Base-by-base conservation (phyloP, 106 monocot species). In the Dendrobium officinale region DNA sequence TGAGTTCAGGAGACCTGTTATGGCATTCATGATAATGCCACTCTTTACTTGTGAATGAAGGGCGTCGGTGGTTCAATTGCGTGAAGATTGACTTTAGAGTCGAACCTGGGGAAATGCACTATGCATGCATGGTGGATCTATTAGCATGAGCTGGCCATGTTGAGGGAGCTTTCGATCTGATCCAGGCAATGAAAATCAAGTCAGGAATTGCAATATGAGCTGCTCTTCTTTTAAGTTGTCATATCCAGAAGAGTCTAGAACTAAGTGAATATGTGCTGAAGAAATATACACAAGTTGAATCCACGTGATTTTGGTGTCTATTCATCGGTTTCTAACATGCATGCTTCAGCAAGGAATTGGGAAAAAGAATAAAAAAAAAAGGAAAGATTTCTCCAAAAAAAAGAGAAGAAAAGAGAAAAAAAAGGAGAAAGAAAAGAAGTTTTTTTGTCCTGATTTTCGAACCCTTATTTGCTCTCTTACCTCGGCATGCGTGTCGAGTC, bases 31-130 rank as follows among this genome's bases (percentile, higher is more conserved):
- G 95, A 92, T 0, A 31, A 75, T 55, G 92, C 70, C 95, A 95
- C 51, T 91, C 90, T 0, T 89, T 91, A 16, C 86, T 95, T 78
- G 90, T 95, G 42, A 74, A 89, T n/a, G 89, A 93, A 82, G 95
- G 93, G 11, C 83, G 79, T 15, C 66, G 79, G 72, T 93, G 88
- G 86, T 96, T 93, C 49, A 64, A 85, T 67, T 79, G 40, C 73
- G 91, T 96, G 93, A 43, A 77, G 20, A 83, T 59, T 22, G 79
- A 91, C 4, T 96, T 84, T 55, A 58, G 85, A 72, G 77, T 96
- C 70, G 75, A 85, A 10, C 91, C 93, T 11, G 44, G n/a, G 47
- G 88, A 93, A 75, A 93, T 90, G 81, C 91, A 96, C 77, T 91
- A 88, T 82, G 85, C 83, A 75, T 88, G 93, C 77, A 82, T 91